These are phyloP conservation scores for Phaffomyces thermotolerans DNA, from an alignment of 805 yeast genomes.

Conservation along the genomic window DNA sequence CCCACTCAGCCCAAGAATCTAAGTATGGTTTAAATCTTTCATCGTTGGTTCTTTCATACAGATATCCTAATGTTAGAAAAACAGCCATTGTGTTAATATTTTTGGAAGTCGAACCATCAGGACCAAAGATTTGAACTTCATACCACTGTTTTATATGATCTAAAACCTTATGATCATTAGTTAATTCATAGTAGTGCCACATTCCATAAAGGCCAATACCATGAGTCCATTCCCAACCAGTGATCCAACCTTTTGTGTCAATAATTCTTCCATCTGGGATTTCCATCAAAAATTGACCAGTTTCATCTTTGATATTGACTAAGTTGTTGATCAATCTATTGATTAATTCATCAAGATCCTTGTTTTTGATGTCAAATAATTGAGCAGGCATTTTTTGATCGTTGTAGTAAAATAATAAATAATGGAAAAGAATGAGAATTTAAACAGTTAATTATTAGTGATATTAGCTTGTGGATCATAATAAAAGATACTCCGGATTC, in stretches of 20 bases:
- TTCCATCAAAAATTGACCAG: slow-evolving; percentile 9
- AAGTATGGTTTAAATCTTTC: slow-evolving; percentile 6
- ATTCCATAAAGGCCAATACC: slow-evolving; percentile 12
- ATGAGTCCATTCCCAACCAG: slow-evolving; percentile 15
- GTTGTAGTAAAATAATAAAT: too few relatives aligned
- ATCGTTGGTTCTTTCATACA: slow-evolving; percentile 6
- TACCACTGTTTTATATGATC: slow-evolving; percentile 7
- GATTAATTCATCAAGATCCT: slow-evolving; percentile 6
- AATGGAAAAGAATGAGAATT: too few relatives aligned
- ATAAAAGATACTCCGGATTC: too few relatives aligned
- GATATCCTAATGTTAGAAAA: slow-evolving; percentile 7
- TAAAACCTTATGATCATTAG: slow-evolving; percentile 2
- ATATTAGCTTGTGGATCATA: not conserved
- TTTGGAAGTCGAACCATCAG: slow-evolving; percentile 11
- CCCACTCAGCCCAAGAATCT: slow-evolving; percentile 13
- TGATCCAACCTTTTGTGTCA: slow-evolving; percentile 13
- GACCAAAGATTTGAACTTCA: slow-evolving; percentile 10
- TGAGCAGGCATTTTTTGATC: slow-evolving; percentile 7
- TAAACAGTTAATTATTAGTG: too few relatives aligned
- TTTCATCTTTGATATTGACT: slow-evolving; percentile 9
- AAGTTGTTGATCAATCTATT: slow-evolving; percentile 7
- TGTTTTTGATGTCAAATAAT: slow-evolving; percentile 4
- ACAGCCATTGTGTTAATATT: slow-evolving; percentile 11
- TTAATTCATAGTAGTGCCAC: slow-evolving; percentile 11
- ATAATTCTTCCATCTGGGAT: slow-evolving; percentile 12